Evolutionary conservation across 345 rosid genomes (phyloP).

Genomic region (Leavenworthia alabamica): DNA sequence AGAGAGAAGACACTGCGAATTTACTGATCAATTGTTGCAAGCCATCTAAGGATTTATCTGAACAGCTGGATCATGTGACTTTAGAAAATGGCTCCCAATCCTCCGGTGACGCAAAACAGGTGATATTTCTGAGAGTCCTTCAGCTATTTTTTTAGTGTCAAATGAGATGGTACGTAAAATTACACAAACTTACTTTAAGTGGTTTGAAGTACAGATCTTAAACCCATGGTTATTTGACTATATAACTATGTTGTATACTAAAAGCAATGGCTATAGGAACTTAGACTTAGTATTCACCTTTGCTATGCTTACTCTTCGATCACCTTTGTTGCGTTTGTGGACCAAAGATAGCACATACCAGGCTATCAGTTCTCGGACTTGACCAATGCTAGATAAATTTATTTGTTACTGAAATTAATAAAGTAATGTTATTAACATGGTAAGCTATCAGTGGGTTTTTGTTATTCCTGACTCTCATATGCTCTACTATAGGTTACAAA

Average conservation of each 20-base stretch:
- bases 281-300: neutral
- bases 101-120: slow-evolving; percentile 65
- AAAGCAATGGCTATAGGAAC: neutral
- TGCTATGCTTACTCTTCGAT: neutral
- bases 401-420: neutral
- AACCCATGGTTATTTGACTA: neutral
- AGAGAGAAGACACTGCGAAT: slow-evolving; percentile 62
- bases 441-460: neutral
- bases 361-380: neutral
- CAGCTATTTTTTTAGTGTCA: neutral
- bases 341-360: neutral
- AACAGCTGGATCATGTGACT: slow-evolving; percentile 43
- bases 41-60: slow-evolving; percentile 57
- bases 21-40: slow-evolving; percentile 90
- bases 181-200: slow-evolving; percentile 24
- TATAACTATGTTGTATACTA: neutral
- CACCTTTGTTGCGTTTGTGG: neutral
- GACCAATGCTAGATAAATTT: neutral
- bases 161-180: neutral
- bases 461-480: neutral
- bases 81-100: slow-evolving; percentile 55
- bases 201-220: slow-evolving; percentile 1
- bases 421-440: neutral
- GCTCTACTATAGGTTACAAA: neutral
- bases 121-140: slow-evolving; percentile 15